These are phyloP conservation scores for Coprinellus micaceus DNA, from an alignment of 768 basidiomycete species.

Conservation along the genomic window DNA sequence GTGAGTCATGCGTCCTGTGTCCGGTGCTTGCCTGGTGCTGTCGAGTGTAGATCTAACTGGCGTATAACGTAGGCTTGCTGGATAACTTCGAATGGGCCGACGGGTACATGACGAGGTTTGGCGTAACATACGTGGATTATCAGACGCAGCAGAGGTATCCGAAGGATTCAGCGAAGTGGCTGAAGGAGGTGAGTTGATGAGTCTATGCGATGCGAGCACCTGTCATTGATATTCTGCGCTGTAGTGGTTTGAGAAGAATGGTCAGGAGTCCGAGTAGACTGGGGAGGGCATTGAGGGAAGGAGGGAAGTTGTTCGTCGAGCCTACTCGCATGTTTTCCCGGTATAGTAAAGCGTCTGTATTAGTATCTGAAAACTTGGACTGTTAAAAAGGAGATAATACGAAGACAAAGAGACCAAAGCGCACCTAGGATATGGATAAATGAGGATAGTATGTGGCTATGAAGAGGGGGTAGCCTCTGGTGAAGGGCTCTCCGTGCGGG, in stretches of 20 bases:
- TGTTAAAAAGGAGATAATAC: no score
- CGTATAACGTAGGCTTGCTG: constrained; percentile 50
- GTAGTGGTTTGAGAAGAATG: constrained; percentile 18
- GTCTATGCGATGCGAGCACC: not conserved
- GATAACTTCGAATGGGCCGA: constrained; percentile 77
- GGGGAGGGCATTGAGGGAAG: not conserved
- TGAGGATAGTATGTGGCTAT: not conserved
- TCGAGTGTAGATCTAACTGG: no score
- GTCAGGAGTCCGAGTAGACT: not conserved
- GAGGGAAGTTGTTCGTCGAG: no score
- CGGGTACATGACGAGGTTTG: constrained; percentile 64
- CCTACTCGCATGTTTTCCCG: no score
- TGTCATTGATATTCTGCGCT: not conserved
- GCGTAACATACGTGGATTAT: constrained; percentile 68
- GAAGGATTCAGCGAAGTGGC: constrained; percentile 55
- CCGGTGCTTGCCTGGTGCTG: no score
- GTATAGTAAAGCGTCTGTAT: no score
- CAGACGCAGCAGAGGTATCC: constrained; percentile 58
- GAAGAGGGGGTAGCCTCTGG: not conserved
- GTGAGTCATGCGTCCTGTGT: no score
- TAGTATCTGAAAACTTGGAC: no score
- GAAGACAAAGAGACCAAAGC: not conserved
- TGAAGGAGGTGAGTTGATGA: constrained; percentile 31
- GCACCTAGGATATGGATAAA: no score
- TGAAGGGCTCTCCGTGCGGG: no score